These are phyloP conservation scores for Bimuria novae-zelandiae DNA, from an alignment of 2,329 filamentous ascomycete species.

Conservation along the genomic window DNA sequence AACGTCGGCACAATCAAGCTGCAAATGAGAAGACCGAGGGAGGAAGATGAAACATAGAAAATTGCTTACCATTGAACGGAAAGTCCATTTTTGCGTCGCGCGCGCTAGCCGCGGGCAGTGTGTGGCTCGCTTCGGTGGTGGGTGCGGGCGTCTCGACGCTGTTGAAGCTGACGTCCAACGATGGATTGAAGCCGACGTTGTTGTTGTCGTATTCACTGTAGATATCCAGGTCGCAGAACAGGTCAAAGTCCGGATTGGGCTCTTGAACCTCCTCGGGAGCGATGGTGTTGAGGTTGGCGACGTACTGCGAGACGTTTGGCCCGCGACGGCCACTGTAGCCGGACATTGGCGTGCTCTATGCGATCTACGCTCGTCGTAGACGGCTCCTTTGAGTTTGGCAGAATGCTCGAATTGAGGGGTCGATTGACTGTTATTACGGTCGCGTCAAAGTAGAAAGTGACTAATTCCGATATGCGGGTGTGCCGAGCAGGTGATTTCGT, in stretches of 20 bases:
- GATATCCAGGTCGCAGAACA: slow-evolving; percentile 65
- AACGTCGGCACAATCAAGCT: slow-evolving; percentile 17
- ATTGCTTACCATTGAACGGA: slow-evolving; percentile 40
- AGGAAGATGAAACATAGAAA: slow-evolving; percentile 11
- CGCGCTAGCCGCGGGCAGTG: slow-evolving; percentile 6
- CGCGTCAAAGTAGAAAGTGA: slow-evolving; percentile 31
- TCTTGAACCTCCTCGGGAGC: slow-evolving; percentile 43
- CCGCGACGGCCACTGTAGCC: slow-evolving; percentile 75
- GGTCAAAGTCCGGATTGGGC: slow-evolving; percentile 52
- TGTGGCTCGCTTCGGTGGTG: background rate
- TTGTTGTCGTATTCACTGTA: slow-evolving; percentile 64
- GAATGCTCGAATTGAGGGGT: slow-evolving; percentile 13
- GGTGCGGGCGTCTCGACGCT: slow-evolving; percentile 28
- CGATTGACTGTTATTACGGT: slow-evolving; percentile 4
- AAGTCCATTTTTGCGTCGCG: slow-evolving; percentile 42
- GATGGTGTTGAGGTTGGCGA: slow-evolving; percentile 80
- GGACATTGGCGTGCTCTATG: slow-evolving; percentile 60
- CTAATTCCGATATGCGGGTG: slow-evolving; percentile 16
- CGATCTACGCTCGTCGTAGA: background rate
- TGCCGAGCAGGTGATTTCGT: background rate
- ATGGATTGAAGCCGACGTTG: slow-evolving; percentile 30
- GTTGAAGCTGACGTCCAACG: slow-evolving; percentile 33
- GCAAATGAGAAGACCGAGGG: slow-evolving; percentile 11
- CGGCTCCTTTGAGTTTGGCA: slow-evolving; percentile 17
- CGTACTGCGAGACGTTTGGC: slow-evolving; percentile 87